Percentiles rank a stretch among this genome's conserved stretches.
These are phyloP conservation scores for Fusarium napiforme DNA, from an alignment of 2,329 filamentous ascomycete genomes.

Conservation along the genomic window DNA sequence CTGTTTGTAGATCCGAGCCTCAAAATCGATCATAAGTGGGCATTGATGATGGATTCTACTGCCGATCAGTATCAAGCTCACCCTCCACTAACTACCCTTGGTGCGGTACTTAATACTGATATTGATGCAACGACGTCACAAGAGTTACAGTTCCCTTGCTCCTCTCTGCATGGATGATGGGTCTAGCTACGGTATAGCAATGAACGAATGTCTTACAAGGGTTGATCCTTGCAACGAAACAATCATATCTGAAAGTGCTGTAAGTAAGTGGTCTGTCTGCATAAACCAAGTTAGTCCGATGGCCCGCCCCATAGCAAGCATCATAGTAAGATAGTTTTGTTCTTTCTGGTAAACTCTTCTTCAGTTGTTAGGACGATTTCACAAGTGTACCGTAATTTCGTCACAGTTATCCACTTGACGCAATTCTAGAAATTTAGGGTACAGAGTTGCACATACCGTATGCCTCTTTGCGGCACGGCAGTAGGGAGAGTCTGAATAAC, in stretches of 20 bases:
- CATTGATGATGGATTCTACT: constrained; percentile 26
- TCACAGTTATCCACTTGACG: constrained; percentile 23
- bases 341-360: background rate
- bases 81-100: background rate
- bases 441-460: background rate
- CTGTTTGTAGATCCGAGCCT: constrained; percentile 18
- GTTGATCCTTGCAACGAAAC: background rate
- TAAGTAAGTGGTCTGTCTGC: background rate
- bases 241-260: background rate
- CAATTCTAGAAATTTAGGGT: constrained; percentile 10
- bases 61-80: constrained; percentile 20
- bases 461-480: constrained; percentile 14
- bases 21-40: constrained; percentile 15
- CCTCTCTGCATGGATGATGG: background rate
- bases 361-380: background rate
- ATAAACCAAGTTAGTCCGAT: background rate
- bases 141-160: background rate
- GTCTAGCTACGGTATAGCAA: background rate
- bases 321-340: background rate
- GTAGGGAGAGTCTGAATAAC: constrained; percentile 19
- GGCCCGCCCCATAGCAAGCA: background rate
- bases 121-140: background rate
- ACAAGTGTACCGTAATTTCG: background rate
- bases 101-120: background rate
- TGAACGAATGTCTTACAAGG: background rate